Evolutionary conservation across 1,284 basidiomycete genomes (phyloP).

Genomic region (Trichosporon coremiiforme): DNA sequence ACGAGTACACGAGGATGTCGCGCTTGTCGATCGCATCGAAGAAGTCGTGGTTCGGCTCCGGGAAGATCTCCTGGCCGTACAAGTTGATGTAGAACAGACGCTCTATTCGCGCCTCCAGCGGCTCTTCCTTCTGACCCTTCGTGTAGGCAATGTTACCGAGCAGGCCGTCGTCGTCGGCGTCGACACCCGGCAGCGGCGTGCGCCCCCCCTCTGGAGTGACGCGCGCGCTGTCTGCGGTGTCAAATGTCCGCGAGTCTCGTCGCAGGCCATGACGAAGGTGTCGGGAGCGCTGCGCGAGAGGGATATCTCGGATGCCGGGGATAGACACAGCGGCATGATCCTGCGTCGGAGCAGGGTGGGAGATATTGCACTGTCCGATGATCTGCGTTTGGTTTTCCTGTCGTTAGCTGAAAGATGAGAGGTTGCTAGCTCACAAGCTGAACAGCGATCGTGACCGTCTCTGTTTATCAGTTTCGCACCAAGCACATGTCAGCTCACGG

Average conservation of each 20-base stretch:
- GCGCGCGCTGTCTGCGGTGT: conserved; percentile 43
- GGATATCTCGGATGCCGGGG: background rate
- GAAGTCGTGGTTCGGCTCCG: conserved; percentile 80
- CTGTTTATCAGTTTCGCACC: conserved; percentile 32
- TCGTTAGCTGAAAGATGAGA: conserved; percentile 13
- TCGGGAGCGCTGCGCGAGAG: conserved; percentile 4
- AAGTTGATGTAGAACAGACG: conserved; percentile 87
- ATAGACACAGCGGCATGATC: background rate
- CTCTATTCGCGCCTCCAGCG: conserved; percentile 67
- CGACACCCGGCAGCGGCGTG: conserved; percentile 24
- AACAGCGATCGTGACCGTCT: conserved; percentile 93
- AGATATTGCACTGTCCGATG: conserved; percentile 96
- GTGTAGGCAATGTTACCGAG: conserved; percentile 52
- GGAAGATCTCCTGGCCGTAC: conserved; percentile 85
- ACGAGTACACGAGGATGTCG: conserved; percentile 82
- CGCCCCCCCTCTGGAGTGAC: conserved; percentile 28
- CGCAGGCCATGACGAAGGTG: conserved; percentile 29
- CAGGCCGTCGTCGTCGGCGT: conserved; percentile 60
- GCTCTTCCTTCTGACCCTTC: conserved; percentile 61
- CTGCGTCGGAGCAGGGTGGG: conserved; percentile 66
- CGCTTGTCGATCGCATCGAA: conserved; percentile 67
- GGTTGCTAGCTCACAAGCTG: conserved; percentile 69
- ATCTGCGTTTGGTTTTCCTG: conserved; percentile 77
- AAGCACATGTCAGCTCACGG: conserved; percentile 58
- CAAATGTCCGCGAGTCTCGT: conserved; percentile 53